These are phyloP conservation scores for Cutaneotrichosporon sp. DNA, from an alignment of 1,284 basidiomycete species.

Conservation along the genomic window DNA sequence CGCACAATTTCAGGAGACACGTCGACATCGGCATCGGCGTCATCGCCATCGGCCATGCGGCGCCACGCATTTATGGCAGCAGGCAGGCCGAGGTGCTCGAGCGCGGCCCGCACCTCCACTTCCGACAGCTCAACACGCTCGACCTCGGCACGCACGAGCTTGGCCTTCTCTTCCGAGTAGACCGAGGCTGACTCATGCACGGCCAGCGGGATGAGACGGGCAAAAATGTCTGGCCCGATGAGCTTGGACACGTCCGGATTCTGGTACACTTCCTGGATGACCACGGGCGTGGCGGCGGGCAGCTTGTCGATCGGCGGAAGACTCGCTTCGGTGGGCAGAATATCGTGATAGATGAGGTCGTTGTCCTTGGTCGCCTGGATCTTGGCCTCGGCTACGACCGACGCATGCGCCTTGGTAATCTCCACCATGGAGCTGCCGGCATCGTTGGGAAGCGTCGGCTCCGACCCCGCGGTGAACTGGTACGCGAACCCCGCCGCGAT, in stretches of 20 bases:
- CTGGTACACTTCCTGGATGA: constrained; percentile 91
- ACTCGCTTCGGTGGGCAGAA: constrained; percentile 73
- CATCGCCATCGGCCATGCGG: constrained; percentile 63
- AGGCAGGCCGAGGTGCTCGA: constrained; percentile 80
- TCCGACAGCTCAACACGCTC: constrained; percentile 82
- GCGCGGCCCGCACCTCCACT: constrained; percentile 68
- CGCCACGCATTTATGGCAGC: constrained; percentile 70
- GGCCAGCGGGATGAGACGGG: constrained; percentile 80
- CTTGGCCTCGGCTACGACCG: constrained; percentile 70
- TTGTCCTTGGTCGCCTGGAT: constrained; percentile 80
- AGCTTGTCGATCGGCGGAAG: constrained; percentile 77
- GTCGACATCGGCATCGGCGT: constrained; percentile 51
- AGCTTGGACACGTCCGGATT: constrained; percentile 89
- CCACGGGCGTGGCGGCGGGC: constrained; percentile 69
- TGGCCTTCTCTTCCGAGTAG: constrained; percentile 98
- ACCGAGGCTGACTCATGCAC: constrained; percentile 95
- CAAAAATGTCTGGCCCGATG: constrained; percentile 88
- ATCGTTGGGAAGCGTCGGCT: constrained; percentile 83
- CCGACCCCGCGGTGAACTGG: constrained; percentile 64
- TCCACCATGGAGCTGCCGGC: constrained; percentile 72
- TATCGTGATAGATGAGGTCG: constrained; percentile 97
- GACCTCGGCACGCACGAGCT: constrained; percentile 82
- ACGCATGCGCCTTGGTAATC: constrained; percentile 75
- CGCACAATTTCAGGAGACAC: constrained; percentile 68
- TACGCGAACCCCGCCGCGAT: constrained; percentile 67